Evolutionary conservation across 1,284 basidiomycete species (phyloP).

Genomic region (Sporisorium iseilematis-ciliati): DNA sequence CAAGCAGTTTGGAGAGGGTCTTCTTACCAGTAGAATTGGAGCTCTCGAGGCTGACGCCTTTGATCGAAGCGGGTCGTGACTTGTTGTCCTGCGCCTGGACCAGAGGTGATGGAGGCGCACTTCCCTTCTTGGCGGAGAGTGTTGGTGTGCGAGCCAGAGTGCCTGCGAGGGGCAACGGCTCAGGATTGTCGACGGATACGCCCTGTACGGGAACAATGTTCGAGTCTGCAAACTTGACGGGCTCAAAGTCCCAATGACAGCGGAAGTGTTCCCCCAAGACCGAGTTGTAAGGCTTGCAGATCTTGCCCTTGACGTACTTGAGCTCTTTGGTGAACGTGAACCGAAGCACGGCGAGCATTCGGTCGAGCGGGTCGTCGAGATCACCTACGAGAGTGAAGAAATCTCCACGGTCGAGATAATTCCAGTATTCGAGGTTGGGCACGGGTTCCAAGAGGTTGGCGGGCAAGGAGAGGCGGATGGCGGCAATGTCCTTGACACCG

Average conservation of each 20-base stretch:
- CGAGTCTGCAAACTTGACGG: slow-evolving; percentile 45
- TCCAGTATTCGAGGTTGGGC: slow-evolving; percentile 71
- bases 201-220: slow-evolving; percentile 52
- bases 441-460: slow-evolving; percentile 67
- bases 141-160: slow-evolving; percentile 33
- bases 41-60: slow-evolving; percentile 30
- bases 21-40: slow-evolving; percentile 37
- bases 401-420: slow-evolving; percentile 92
- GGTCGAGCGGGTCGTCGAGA: slow-evolving; percentile 86
- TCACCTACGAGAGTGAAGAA: slow-evolving; percentile 87
- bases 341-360: slow-evolving; percentile 89
- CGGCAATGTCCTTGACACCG: slow-evolving; percentile 67
- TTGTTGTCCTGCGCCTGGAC: slow-evolving; percentile 42
- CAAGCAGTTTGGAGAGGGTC: slow-evolving; percentile 48
- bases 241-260: slow-evolving; percentile 66
- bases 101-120: slow-evolving; percentile 38
- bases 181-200: slow-evolving; percentile 29
- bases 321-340: slow-evolving; percentile 92
- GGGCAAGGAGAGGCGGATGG: slow-evolving; percentile 66
- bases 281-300: slow-evolving; percentile 87
- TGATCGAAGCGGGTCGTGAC: slow-evolving; percentile 42
- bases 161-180: slow-evolving; percentile 34
- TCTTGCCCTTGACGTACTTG: slow-evolving; percentile 86
- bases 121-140: slow-evolving; percentile 34
- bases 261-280: slow-evolving; percentile 67